Conservation (phyloP, 108 stramenopile genomes). For the Discostella stelligeroides region DNA sequence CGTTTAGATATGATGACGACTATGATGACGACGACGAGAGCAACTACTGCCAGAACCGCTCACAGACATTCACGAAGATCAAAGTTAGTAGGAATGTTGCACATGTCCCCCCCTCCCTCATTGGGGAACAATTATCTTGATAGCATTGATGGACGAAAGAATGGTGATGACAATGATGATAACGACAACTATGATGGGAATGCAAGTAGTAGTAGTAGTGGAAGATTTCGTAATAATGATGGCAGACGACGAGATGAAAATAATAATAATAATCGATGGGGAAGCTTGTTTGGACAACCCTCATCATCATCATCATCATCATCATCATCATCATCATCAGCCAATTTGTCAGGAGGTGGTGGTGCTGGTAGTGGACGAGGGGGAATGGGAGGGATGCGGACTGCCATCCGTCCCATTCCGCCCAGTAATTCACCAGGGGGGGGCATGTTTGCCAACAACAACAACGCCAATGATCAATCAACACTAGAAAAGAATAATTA, state of each 20-base stretch:
- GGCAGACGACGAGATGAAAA: not conserved
- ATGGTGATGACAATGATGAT: not conserved
- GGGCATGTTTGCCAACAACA: not conserved
- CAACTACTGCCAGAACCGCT: too few relatives aligned
- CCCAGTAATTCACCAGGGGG: not conserved
- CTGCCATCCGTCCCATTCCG: slow-evolving; percentile 21
- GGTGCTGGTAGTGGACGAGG: too few relatives aligned
- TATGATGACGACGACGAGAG: too few relatives aligned
- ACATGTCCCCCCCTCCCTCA: slow-evolving; percentile 3
- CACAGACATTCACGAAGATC: too few relatives aligned
- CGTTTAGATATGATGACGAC: too few relatives aligned
- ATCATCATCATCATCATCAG: not conserved
- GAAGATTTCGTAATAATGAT: slow-evolving; percentile 9
- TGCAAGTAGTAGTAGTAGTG: not conserved
- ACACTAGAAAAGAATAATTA: not conserved
- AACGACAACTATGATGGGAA: not conserved
- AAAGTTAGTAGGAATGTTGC: too few relatives aligned
- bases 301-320: not conserved
- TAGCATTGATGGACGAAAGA: slow-evolving; percentile 6
- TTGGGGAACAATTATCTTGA: slow-evolving; percentile 26
- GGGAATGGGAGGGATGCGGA: slow-evolving; percentile 13
- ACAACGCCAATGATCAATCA: slow-evolving; percentile 2
- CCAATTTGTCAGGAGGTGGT: not conserved
- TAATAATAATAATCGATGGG: too few relatives aligned
- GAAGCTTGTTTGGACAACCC: slow-evolving; percentile 4